Base-by-base conservation (phyloP, 1,139 yeast genomes). In the Protomyces lactucae-debilis region DNA sequence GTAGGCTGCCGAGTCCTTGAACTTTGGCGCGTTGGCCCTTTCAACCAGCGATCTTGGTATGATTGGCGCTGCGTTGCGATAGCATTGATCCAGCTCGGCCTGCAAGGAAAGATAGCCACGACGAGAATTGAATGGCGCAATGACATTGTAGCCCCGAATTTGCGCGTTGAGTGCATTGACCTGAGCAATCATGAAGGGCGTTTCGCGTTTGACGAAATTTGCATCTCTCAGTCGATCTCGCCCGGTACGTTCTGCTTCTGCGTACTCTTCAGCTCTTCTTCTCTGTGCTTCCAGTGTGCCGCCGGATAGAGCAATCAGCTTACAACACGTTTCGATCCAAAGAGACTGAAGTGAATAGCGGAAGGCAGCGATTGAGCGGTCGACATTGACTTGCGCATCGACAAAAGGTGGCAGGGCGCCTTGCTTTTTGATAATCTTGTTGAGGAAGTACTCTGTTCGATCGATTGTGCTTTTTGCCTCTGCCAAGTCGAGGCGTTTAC, bases 321-420 rank as follows among this genome's bases (percentile, higher is more conserved):
- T 48, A 32, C 57, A 53, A 46, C 57, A 53, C 23, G 48, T 46
- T 12, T 55, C 43, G 36, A 39, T 35, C 65, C 65, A 61, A 18
- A 55, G 55, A 14, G 45, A 16, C 37, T 54, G 53, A 21, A 61
- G 35, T 5, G 55, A 37, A 8, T 43, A n/a, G 23, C 65, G 55
- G 57, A 61, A 61, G 10, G 52, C 56, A 18, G n/a, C 36, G 23
- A 55, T 55, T n/a, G 56, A 28, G 6, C 60, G 43, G 14, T 55
- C 61, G 36, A 61, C 51, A 16, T 18, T 54, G 52, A 45, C 57
- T 74, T 89, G 96, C 63, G 82, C 84, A 71, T 88, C 95, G 37
- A 89, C 85, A 96, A 96, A 89, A 0, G 95, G 93, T 0, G 96
- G 96, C 12, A 85, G 77, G 0, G 88, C 85, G 55, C 88, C 90